Evolutionary conservation across 768 basidiomycete species (phyloP), one percentile per base, ranked within the genome.

Genomic region (Scleroderma bovista): DNA sequence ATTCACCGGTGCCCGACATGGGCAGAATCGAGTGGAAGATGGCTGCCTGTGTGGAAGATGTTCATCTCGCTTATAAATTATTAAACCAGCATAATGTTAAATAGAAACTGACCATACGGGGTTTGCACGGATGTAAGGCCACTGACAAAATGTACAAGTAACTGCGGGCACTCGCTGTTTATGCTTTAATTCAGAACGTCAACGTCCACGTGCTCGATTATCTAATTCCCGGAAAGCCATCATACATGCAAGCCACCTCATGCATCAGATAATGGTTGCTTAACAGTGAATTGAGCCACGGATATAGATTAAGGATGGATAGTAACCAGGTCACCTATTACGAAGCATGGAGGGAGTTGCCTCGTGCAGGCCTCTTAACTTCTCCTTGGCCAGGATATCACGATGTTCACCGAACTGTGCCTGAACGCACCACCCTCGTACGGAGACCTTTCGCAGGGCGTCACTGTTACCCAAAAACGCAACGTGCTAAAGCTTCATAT

Each of bases 331-430:
- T 62, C 39, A 50, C 34, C 29, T 33, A 66, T 56, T 55, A 59
- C 60, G 60, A 67, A 60, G 51, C 47, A 17, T 44, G 53, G 67
- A 65, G 46, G 63, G 55, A 15, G 47, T 69, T 51, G 67, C 68
- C 47, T 24, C 44, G 16, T 54, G 79, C 78, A 76, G 72, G 65
- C 6, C 24, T 75, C 82, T 47, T 50, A 60, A n/a, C n/a, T n/a
- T 76, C 72, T 71, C 73, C 76, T 61, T 76, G 80, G 51, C 76
- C 77, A 17, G 78, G 79, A 62, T 64, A 76, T 51, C 72, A 71
- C 24, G 11, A 26, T 13, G 41, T 40, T 40, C 41, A 22, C n/a
- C n/a, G n/a, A n/a, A n/a, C n/a, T n/a, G n/a, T n/a, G n/a, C n/a
- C n/a, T n/a, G 40, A 42, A 42, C 40, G 40, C 19, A 33, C 22